Conservation (phyloP, 148 eudicot species). For the Rhododendron griersonianum region DNA sequence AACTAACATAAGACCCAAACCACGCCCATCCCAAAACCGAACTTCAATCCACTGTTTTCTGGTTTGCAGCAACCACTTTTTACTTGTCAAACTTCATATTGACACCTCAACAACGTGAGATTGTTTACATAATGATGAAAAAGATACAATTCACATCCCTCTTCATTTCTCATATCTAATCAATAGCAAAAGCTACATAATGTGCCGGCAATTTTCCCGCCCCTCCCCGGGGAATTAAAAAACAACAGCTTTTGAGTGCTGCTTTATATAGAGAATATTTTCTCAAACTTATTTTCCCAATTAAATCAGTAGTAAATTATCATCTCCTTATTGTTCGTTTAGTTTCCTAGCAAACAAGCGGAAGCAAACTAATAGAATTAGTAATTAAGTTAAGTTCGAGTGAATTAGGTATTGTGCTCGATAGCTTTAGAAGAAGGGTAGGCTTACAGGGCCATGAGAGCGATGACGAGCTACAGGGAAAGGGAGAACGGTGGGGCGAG, state of each 20-base stretch:
- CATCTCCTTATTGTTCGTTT: neutral
- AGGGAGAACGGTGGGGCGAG: neutral
- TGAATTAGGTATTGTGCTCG: neutral
- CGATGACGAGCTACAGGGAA: neutral
- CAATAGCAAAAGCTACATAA: neutral
- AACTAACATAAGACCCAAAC: neutral
- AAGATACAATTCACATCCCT: neutral
- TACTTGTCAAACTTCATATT: neutral
- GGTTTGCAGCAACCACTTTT: neutral
- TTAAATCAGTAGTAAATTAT: too few relatives aligned
- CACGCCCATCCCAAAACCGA: neutral
- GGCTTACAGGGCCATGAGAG: slow-evolving; percentile 1
- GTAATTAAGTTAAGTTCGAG: neutral
- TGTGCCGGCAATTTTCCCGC: neutral
- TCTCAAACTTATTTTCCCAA: neutral
- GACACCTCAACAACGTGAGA: neutral
- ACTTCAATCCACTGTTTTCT: neutral
- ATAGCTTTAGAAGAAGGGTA: neutral
- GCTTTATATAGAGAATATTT: neutral
- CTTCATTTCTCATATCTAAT: neutral
- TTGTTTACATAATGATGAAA: neutral
- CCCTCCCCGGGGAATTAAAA: neutral
- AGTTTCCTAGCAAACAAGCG: neutral
- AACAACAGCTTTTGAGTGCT: neutral
- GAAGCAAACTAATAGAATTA: neutral